Evolutionary conservation across 805 yeast genomes (phyloP).

Genomic region (Kodamaea hsintzibuensis): DNA sequence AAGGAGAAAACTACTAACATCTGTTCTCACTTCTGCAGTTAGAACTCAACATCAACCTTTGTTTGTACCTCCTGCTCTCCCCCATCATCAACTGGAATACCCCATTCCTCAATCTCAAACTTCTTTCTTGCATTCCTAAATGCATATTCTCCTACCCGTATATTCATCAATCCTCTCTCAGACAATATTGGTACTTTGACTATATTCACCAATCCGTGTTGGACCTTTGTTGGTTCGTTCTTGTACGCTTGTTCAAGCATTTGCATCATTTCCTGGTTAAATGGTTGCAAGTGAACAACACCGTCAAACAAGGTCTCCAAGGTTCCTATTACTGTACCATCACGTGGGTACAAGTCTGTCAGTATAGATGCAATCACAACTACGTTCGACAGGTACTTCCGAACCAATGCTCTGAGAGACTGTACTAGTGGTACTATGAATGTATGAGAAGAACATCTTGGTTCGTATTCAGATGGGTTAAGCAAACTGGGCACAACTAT

Average conservation of each 20-base stretch:
- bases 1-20: no score
- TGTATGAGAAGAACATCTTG: conserved; percentile 44
- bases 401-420: conserved; percentile 53
- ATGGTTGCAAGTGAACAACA: conserved; percentile 75
- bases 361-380: conserved; percentile 59
- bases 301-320: conserved; percentile 64
- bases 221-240: conserved; percentile 71
- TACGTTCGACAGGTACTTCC: conserved; percentile 46
- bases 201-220: conserved; percentile 84
- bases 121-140: conserved; percentile 80
- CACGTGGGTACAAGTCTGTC: conserved; percentile 64
- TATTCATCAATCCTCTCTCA: conserved; percentile 78
- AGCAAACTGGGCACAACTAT: conserved; percentile 74
- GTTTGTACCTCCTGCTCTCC: conserved; percentile 41
- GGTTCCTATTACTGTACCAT: conserved; percentile 45
- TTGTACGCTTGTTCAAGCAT: conserved; percentile 69
- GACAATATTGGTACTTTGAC: conserved; percentile 70
- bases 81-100: conserved; percentile 94
- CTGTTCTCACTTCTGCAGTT: no score
- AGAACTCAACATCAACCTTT: conserved; percentile 5
- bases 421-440: conserved; percentile 62
- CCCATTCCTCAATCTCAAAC: conserved; percentile 91
- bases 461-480: conserved; percentile 73
- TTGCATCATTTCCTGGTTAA: conserved; percentile 69
- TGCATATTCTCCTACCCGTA: conserved; percentile 73